phyloP scores from a whole-genome alignment of 768 basidiomycete species.

The Mycena epipterygia region DNA sequence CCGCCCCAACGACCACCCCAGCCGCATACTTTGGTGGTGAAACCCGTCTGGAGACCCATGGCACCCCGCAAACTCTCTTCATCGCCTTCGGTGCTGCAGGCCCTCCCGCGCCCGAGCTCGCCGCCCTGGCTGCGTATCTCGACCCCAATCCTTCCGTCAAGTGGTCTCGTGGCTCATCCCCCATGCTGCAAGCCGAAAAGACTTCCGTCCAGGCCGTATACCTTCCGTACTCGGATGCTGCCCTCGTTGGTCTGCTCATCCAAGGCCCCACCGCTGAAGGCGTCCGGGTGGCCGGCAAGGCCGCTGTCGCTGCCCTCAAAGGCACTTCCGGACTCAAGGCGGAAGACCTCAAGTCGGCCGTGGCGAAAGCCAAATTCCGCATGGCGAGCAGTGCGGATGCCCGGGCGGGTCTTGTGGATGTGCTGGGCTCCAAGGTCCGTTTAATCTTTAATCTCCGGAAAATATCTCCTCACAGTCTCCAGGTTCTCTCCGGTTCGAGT shows the following conservation, averaged over 20 bases:
- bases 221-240: slow-evolving; percentile 92
- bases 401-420: slow-evolving; percentile 73
- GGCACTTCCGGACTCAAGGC: slow-evolving; percentile 71
- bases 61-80: slow-evolving; percentile 82
- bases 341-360: slow-evolving; percentile 84
- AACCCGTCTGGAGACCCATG: slow-evolving; percentile 75
- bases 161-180: slow-evolving; percentile 84
- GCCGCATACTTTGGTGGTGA: slow-evolving; percentile 86
- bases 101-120: slow-evolving; percentile 75
- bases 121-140: slow-evolving; percentile 84
- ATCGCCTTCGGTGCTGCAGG: slow-evolving; percentile 88
- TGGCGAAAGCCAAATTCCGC: slow-evolving; percentile 90
- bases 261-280: slow-evolving; percentile 74
- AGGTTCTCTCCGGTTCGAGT: slow-evolving; percentile 74
- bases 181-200: slow-evolving; percentile 70
- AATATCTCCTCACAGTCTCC: neutral
- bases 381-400: slow-evolving; percentile 79
- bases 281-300: slow-evolving; percentile 77
- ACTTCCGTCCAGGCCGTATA: slow-evolving; percentile 81
- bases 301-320: slow-evolving; percentile 78
- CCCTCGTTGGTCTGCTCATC: slow-evolving; percentile 87
- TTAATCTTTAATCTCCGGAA: slow-evolving; percentile 7
- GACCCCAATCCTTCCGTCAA: slow-evolving; percentile 87
- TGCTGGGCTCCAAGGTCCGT: slow-evolving; percentile 76
- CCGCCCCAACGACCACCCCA: slow-evolving; percentile 50